Evolutionary conservation across 805 yeast species (phyloP), one percentile per base, ranked within the genome.

Genomic region (Candida chilensis): DNA sequence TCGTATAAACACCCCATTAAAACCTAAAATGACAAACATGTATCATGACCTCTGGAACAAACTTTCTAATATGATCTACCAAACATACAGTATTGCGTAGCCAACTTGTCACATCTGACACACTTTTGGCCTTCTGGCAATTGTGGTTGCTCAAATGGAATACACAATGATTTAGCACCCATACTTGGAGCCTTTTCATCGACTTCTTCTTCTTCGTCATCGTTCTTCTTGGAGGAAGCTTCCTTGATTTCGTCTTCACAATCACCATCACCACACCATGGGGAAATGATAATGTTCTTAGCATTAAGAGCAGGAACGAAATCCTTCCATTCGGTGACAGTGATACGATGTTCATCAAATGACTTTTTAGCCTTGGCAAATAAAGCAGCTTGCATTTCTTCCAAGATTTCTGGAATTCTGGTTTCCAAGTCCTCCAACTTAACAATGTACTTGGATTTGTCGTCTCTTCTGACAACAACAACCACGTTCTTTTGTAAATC

Each of bases 91-190:
- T 82, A 92, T 52, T 74, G 71, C 38, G 74, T 55, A 25, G 99
- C 98, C 27, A 62, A 58, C 45, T 60, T 65, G 39, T 70, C 83
- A 72, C 97, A 92, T 48, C 66, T 81, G 40, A 86, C 79, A 77
- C 98, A 94, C 57, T 78, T 80, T 41, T 86, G 84, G 44, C 80
- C 90, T 41, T 56, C 63, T 54, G 74, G 74, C 57, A 90, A 71
- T 47, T 64, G 74, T 36, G 95, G 96, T 67, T 90, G 97, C 24
- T 84, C 82, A 51, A 78, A 78, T 41, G 98, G 98, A 56, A 88
- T 88, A 74, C 99, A 92, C 59, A 92, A 71, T 14, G 95, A 82
- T 69, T 92, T 92, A 42, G 99, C 99, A 52, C 99, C 99, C 99
- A 92, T 92, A 31, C 94, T 78, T 53, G 99, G 99, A 16, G 98